Conservation (phyloP, 306 rosid genomes). For the Cyamopsis tetragonoloba region DNA sequence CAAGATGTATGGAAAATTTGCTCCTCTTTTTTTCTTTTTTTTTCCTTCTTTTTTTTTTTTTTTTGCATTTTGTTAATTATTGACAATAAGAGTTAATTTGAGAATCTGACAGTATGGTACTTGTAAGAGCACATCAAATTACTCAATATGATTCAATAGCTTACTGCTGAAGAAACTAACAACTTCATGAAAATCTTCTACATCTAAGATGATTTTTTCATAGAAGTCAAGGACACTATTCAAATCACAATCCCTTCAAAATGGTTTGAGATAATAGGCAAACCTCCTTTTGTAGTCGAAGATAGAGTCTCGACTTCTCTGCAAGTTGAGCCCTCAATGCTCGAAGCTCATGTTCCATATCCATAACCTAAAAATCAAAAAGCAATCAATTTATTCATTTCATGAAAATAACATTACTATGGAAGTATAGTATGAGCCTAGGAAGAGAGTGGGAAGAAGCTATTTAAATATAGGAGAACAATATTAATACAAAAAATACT, state of each 20-base stretch:
- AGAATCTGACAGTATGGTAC: constrained; percentile 6
- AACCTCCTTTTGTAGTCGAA: constrained; percentile 82
- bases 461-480: not conserved
- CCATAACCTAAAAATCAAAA: constrained; percentile 67
- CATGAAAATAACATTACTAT: not conserved
- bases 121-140: not conserved
- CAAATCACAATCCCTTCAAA: not conserved
- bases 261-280: constrained; percentile 10
- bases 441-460: not conserved
- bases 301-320: constrained; percentile 74
- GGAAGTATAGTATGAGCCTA: not conserved
- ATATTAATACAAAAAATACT: not conserved
- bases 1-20: not conserved
- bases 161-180: not conserved
- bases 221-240: not conserved
- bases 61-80: not conserved
- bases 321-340: constrained; percentile 83
- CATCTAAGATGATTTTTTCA: not conserved
- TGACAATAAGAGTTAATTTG: not conserved
- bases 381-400: constrained; percentile 4
- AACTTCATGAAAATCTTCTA: not conserved
- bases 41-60: too few species aligned
- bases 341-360: constrained; percentile 89
- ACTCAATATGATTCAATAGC: not conserved
- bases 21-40: too few species aligned